Conservation (phyloP, 306 rosid species). For the Lablab purpureus region DNA sequence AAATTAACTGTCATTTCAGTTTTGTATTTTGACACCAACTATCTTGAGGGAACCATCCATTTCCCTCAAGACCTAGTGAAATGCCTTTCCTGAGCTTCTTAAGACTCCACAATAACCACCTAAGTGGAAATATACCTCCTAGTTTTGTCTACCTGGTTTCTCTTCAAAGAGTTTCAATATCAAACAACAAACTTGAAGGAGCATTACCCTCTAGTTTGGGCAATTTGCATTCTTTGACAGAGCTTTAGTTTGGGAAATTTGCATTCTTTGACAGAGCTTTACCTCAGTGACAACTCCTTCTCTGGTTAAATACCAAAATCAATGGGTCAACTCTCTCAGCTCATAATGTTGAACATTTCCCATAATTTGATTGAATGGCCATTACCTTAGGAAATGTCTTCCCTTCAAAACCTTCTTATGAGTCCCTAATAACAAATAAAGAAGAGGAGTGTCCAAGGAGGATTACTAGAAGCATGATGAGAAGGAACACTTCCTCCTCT, state of each 20-base stretch:
- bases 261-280: constrained; percentile 56
- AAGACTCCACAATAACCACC: constrained; percentile 60
- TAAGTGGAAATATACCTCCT: constrained; percentile 58
- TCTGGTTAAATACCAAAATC: constrained; percentile 69
- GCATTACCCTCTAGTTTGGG: constrained; percentile 68
- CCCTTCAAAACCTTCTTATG: constrained; percentile 70
- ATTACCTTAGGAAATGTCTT: constrained; percentile 63
- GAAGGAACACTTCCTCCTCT: too few species aligned
- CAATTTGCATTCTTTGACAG: constrained; percentile 52
- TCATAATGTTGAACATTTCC: constrained; percentile 56
- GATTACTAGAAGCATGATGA: too few species aligned
- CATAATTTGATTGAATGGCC: constrained; percentile 61
- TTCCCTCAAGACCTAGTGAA: constrained; percentile 61
- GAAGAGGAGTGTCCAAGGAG: too few species aligned
- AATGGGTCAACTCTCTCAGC: constrained; percentile 61
- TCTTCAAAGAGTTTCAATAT: constrained; percentile 60
- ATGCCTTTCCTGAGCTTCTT: constrained; percentile 58
- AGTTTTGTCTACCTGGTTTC: constrained; percentile 57
- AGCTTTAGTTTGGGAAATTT: constrained; percentile 63
- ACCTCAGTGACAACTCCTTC: constrained; percentile 57
- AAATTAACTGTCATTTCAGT: constrained; percentile 61
- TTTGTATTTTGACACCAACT: constrained; percentile 58
- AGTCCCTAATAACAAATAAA: too few species aligned
- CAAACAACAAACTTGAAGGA: constrained; percentile 66
- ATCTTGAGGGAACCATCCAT: constrained; percentile 64